phyloP scores from a whole-genome alignment of 2,329 filamentous ascomycete genomes.

The Fusarium oligoseptatum region DNA sequence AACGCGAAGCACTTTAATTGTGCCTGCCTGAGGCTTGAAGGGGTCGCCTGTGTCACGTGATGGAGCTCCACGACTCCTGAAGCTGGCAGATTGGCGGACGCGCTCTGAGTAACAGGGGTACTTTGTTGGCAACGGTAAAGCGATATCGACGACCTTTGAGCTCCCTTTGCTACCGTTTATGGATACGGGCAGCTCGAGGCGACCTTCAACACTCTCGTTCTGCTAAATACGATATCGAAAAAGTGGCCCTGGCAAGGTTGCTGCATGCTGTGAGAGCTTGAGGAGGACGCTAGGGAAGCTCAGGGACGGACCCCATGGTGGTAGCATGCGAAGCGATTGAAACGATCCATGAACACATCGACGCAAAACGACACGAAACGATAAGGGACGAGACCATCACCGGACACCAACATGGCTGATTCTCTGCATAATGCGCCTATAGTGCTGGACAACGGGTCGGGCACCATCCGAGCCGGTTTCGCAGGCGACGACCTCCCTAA shows the following conservation, averaged over 20 bases:
- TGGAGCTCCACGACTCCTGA: conserved; percentile 45
- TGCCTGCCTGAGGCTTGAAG: conserved; percentile 52
- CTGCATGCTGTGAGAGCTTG: conserved; percentile 41
- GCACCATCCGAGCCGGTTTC: conserved; percentile 96
- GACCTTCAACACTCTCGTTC: conserved; percentile 7
- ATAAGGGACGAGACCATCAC: conserved; percentile 5
- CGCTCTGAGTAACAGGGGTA: conserved; percentile 42
- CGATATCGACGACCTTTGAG: conserved; percentile 39
- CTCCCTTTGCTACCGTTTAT: conserved; percentile 26
- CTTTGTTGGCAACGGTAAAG: conserved; percentile 30
- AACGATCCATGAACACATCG: conserved; percentile 31
- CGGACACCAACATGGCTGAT: conserved; percentile 62
- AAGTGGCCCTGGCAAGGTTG: conserved; percentile 8
- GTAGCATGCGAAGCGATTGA: conserved; percentile 37
- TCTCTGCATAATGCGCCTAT: conserved; percentile 95
- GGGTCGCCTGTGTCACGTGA: conserved; percentile 48
- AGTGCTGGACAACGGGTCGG: conserved; percentile 98
- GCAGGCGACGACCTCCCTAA: conserved; percentile 96
- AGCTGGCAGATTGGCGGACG: conserved; percentile 43
- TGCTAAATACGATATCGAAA: conserved; percentile 22
- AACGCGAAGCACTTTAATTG: conserved; percentile 57
- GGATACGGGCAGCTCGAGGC: conserved; percentile 39
- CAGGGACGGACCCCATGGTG: conserved; percentile 32
- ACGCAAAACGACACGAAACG: conserved; percentile 17
- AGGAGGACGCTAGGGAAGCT: conserved; percentile 33